phyloP scores from a whole-genome alignment of 495 filamentous ascomycete genomes.

The Pseudomonodictys pantanalensis region DNA sequence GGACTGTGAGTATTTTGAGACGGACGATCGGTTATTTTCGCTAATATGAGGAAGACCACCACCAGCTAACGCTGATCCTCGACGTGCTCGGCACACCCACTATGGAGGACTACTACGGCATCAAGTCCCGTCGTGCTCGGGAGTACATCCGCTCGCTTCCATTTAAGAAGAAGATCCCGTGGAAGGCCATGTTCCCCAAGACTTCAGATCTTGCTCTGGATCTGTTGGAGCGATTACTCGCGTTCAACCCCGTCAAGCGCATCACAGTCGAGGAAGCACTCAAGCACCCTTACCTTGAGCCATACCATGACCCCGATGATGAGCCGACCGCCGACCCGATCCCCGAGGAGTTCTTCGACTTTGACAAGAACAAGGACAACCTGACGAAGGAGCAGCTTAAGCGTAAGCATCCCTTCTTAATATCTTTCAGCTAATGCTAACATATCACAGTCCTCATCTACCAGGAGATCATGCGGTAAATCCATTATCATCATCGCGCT shows the following conservation, averaged over 20 bases:
- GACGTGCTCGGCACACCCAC: constrained; percentile 98
- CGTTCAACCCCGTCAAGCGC: constrained; percentile 98
- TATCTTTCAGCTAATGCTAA: constrained; percentile 22
- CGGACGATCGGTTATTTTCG: not conserved
- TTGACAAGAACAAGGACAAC: constrained; percentile 99
- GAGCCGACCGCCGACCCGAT: constrained; percentile 96
- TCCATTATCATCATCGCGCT: too few relatives aligned
- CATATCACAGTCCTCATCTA: constrained; percentile 73
- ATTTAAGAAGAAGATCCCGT: constrained; percentile 99
- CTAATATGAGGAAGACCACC: constrained; percentile 69
- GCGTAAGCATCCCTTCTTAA: constrained; percentile 48
- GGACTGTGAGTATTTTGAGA: constrained; percentile 68
- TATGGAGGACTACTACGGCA: constrained; percentile 99
- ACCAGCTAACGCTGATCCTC: constrained; percentile 95
- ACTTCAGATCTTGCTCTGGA: constrained; percentile 91
- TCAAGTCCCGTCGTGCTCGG: constrained; percentile 95
- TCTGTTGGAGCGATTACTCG: constrained; percentile 88
- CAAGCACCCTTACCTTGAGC: constrained; percentile 96
- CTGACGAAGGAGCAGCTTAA: constrained; percentile 98
- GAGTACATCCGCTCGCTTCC: constrained; percentile 99
- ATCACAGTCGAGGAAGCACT: constrained; percentile 97
- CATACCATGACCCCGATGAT: constrained; percentile 98
- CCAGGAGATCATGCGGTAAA: constrained; percentile 98
- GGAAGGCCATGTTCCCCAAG: constrained; percentile 96
- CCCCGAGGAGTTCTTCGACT: constrained; percentile 98